phyloP scores from a whole-genome alignment of 176 grass and related monocot species.

The Hordeum vulgare region MorexV3_pseudomolecules_assembly NC_058524.1:74526460-74526959 shows the following conservation, averaged over 20 bases:
- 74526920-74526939: neutral
- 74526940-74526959: neutral
- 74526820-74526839: neutral
- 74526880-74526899: neutral
- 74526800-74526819: neutral
- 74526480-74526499: neutral
- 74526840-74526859: neutral
- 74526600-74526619: constrained; percentile 43
- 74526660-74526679: constrained; percentile 1
- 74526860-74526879: neutral
- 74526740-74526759: neutral
- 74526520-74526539: neutral
- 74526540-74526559: neutral
- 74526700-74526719: neutral
- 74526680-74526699: neutral
- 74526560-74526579: neutral
- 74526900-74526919: neutral
- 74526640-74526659: neutral
- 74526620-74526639: neutral
- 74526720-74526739: neutral
- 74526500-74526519: neutral
- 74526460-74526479: neutral
- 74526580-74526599: neutral
- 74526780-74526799: constrained; percentile 23
- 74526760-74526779: neutral